Evolutionary conservation across 306 rosid species (phyloP), one percentile per base, ranked within the genome.

Genomic region (Cyamopsis tetragonoloba): DNA sequence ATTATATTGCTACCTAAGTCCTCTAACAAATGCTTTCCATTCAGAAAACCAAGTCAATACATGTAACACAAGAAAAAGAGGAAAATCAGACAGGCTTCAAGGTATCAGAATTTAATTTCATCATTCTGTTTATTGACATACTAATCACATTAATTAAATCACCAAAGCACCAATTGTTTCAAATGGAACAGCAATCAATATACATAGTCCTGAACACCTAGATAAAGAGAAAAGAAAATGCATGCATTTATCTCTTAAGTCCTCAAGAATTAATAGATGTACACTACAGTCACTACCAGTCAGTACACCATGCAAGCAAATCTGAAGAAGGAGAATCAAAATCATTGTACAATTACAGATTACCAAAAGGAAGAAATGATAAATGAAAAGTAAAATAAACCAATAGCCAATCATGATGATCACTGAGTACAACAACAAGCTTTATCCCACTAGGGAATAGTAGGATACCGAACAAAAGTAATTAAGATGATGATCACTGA

Each of bases 311-410:
- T n/a, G n/a, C n/a, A n/a, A n/a, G n/a, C n/a, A n/a, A n/a, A n/a
- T n/a, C n/a, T n/a, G n/a, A n/a, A n/a, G n/a, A n/a, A n/a, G n/a
- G n/a, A n/a, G n/a, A n/a, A n/a, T n/a, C n/a, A n/a, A n/a, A n/a
- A n/a, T n/a, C n/a, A n/a, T n/a, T n/a, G n/a, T n/a, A n/a, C n/a
- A n/a, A n/a, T n/a, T n/a, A n/a, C n/a, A n/a, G n/a, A 66, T 12
- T 35, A 60, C 50, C 50, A 24, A 8, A 30, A 6, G 22, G 34
- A 28, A 42, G 34, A 20, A 0, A 41, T n/a, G n/a, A n/a, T n/a
- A n/a, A n/a, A n/a, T 1, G 39, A 28, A 42, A 75, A 54, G 23
- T 57, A 13, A 65, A 46, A 56, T 42, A 60, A 75, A 30, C 38
- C 50, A 27, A 49, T 20, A 9, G n/a, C 49, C 5, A 48, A 50